Evolutionary conservation across 495 filamentous ascomycete species (phyloP).

Genomic region (Saxophila tyrrhenica): DNA sequence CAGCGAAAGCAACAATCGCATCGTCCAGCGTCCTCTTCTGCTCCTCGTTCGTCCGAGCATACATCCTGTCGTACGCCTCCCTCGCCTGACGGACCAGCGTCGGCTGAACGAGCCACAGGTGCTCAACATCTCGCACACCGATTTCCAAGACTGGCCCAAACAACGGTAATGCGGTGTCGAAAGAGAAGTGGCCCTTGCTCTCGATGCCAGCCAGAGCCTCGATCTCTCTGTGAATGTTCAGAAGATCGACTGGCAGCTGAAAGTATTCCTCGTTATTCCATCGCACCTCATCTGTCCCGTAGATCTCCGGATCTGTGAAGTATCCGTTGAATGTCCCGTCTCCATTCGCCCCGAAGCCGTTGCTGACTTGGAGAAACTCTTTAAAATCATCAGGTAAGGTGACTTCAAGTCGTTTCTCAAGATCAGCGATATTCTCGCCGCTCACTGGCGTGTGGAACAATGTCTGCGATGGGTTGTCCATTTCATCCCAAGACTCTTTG

Average conservation of each 20-base stretch:
- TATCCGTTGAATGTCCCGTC: not conserved
- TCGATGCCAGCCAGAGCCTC: not conserved
- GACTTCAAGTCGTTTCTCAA: slow-evolving; percentile 4
- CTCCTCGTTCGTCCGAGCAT: not conserved
- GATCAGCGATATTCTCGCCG: slow-evolving; percentile 1
- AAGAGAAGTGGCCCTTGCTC: not conserved
- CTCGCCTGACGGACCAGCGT: not conserved
- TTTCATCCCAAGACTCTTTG: not conserved
- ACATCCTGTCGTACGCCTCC: slow-evolving; percentile 3
- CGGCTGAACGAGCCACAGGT: slow-evolving; percentile 5
- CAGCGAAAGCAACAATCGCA: slow-evolving; percentile 7
- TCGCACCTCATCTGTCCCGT: not conserved
- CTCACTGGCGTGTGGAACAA: slow-evolving; percentile 9
- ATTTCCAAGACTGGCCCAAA: slow-evolving; percentile 1
- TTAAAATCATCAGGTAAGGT: slow-evolving; percentile 15
- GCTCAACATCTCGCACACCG: not conserved
- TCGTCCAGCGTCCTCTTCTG: not conserved
- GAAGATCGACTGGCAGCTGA: not conserved
- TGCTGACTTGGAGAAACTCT: slow-evolving; percentile 11
- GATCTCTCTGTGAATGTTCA: not conserved
- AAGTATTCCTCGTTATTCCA: slow-evolving; percentile 4
- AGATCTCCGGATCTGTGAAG: not conserved
- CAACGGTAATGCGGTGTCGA: not conserved
- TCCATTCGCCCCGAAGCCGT: slow-evolving; percentile 5
- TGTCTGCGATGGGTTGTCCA: not conserved